These are phyloP conservation scores for Botrytis elliptica DNA, from an alignment of 2,329 filamentous ascomycete genomes.

Conservation along the genomic window DNA sequence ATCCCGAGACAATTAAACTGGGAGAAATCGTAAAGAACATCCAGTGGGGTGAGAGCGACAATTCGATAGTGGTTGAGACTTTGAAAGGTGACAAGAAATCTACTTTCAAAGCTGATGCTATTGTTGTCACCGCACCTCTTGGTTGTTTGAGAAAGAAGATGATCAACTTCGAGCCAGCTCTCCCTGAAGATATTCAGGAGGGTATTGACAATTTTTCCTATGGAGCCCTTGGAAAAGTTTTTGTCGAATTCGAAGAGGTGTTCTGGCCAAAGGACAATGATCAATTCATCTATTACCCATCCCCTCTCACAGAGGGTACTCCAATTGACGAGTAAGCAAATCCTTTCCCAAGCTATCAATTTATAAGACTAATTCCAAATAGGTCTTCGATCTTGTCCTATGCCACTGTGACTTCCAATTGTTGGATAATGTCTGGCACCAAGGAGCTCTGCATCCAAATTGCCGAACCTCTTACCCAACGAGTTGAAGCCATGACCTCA, in stretches of 20 bases:
- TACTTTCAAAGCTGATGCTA: constrained; percentile 41
- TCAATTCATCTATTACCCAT: constrained; percentile 47
- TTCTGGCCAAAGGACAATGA: constrained; percentile 48
- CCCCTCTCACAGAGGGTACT: constrained; percentile 38
- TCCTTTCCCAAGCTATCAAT: neutral
- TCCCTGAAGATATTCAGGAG: constrained; percentile 41
- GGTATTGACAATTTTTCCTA: constrained; percentile 44
- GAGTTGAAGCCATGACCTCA: constrained; percentile 45
- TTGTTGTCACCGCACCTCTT: constrained; percentile 44
- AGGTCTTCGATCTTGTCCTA: constrained; percentile 43
- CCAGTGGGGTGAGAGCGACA: constrained; percentile 41
- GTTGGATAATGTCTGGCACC: constrained; percentile 45
- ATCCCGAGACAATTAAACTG: constrained; percentile 41
- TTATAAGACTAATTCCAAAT: neutral
- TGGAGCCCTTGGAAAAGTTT: constrained; percentile 46
- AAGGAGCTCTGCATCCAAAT: constrained; percentile 47
- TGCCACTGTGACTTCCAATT: constrained; percentile 45
- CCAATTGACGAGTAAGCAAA: constrained; percentile 34
- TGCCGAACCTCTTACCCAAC: constrained; percentile 46
- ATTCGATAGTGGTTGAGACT: constrained; percentile 35
- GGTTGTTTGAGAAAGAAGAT: constrained; percentile 43
- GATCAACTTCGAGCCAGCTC: constrained; percentile 42
- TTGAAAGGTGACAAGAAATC: constrained; percentile 31
- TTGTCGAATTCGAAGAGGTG: constrained; percentile 45
- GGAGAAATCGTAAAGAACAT: constrained; percentile 43